Evolutionary conservation across 2,329 filamentous ascomycete species (phyloP), one percentile per base, ranked within the genome.

Genomic region (Pyrenophora seminiperda): DNA sequence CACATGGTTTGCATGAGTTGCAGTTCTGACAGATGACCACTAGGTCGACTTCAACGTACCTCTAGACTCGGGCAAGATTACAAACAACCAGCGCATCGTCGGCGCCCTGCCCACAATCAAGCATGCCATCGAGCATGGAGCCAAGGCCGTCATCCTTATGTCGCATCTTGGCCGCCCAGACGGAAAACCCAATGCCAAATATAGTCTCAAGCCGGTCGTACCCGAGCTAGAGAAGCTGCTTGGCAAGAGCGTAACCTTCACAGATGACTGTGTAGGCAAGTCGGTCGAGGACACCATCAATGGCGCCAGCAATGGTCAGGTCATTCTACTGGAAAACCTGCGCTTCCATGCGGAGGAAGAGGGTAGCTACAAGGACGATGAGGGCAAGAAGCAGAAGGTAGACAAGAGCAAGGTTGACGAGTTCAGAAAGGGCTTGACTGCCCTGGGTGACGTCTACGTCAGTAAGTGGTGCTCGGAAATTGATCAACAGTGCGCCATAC

Each of bases 21-120:
- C 43, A 11, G 18, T 5, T 37, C 59, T 65, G 45, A 67, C 11
- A 7, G 22, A 19, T n/a, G 15, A 24, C 44, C 30, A 27, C 30
- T 70, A 96, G 92, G 93, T 99, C 76, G 94, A 99, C 85, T 99
- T 99, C 87, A 99, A 99, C 79, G 95, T 99, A 50, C 94, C 94
- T 60, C 91, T 99, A 72, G 91, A 99, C 74, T 84, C 81, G 65
- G 82, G 94, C 74, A 95, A 91, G 49, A 85, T 99, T 76, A 97
- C 94, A 76, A 99, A 99, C 85, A 91, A 88, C 79, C 94, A 99
- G 82, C 92, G 94, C 77, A 99, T 99, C 72, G 92, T 91, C 70
- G 95, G 94, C 72, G 94, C 94, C 70, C 80, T 96, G 60, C 91
- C 91, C 69, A 96, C 92, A 68, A 96, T 97, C 83, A 95, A 95